Conservation (phyloP, 257 asterid genomes). For the Capsicum rhomboideum region DNA sequence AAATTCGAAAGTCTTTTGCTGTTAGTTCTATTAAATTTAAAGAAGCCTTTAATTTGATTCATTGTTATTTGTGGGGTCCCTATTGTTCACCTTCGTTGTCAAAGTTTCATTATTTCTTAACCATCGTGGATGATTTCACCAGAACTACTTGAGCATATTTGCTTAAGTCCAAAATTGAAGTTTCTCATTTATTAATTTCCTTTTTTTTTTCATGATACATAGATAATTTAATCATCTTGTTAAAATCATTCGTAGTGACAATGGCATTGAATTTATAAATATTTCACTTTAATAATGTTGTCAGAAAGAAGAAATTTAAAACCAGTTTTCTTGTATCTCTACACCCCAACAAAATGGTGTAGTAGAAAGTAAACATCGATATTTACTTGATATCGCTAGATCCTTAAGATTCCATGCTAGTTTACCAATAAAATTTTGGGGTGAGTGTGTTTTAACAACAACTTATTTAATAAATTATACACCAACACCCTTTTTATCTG, state of each 20-base stretch:
- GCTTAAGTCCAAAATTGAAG: not conserved
- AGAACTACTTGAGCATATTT: not conserved
- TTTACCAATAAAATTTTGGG: not conserved
- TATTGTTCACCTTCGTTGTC: not conserved
- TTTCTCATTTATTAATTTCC: not conserved
- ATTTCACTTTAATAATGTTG: not conserved
- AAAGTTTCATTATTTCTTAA: not conserved
- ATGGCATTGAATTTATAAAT: not conserved
- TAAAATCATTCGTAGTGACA: not conserved
- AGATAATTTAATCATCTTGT: not conserved
- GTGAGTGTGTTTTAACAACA: not conserved
- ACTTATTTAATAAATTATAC: not conserved
- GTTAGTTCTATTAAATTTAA: not conserved
- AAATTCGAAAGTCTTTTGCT: not conserved
- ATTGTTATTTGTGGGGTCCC: conserved; percentile 3
- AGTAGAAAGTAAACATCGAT: not conserved
- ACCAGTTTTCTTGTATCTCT: not conserved
- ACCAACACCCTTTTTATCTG: not conserved
- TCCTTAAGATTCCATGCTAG: not conserved
- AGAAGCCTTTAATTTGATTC: not conserved
- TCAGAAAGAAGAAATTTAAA: not conserved
- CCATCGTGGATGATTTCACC: not conserved
- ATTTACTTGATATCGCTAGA: not conserved
- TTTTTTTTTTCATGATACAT: not conserved
- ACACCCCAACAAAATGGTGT: not conserved